phyloP scores from a whole-genome alignment of 2,329 filamentous ascomycete genomes.

The Diaporthe aspalathi region DNA sequence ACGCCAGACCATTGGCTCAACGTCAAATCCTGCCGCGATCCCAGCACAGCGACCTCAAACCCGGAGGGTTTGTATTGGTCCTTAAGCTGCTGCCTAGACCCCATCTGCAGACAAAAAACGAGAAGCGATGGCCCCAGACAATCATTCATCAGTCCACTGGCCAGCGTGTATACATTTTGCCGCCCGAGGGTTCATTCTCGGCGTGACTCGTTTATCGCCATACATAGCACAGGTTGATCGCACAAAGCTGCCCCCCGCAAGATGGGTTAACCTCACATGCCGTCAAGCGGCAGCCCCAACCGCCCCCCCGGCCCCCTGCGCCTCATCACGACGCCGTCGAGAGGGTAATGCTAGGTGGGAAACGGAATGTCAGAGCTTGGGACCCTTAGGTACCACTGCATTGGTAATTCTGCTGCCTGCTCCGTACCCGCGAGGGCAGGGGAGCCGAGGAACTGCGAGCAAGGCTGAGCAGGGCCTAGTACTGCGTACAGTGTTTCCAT shows the following conservation, averaged over 20 bases:
- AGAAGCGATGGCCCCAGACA: neutral
- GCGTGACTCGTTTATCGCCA: neutral
- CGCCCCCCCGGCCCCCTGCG: slow-evolving; percentile 4
- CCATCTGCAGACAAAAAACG: neutral
- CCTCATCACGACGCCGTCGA: slow-evolving; percentile 11
- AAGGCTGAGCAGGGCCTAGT: slow-evolving; percentile 20
- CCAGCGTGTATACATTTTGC: neutral
- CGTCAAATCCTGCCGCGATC: neutral
- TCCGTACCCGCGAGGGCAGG: neutral
- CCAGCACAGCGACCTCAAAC: neutral
- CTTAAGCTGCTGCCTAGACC: slow-evolving; percentile 19
- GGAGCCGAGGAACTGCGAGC: neutral
- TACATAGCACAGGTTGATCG: neutral
- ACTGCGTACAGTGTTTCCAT: slow-evolving; percentile 9
- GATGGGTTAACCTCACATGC: neutral
- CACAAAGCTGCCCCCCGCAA: slow-evolving; percentile 5
- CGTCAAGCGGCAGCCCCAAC: slow-evolving; percentile 10
- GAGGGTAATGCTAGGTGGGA: neutral
- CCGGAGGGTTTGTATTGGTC: neutral
- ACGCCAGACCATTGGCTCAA: neutral
- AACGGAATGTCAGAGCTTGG: neutral
- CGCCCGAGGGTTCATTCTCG: neutral
- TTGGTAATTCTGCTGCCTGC: slow-evolving; percentile 14
- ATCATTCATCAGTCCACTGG: neutral
- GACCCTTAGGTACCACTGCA: neutral